Base-by-base conservation (phyloP, 2,329 filamentous ascomycete genomes). In the Zopfia rhizophila region DNA sequence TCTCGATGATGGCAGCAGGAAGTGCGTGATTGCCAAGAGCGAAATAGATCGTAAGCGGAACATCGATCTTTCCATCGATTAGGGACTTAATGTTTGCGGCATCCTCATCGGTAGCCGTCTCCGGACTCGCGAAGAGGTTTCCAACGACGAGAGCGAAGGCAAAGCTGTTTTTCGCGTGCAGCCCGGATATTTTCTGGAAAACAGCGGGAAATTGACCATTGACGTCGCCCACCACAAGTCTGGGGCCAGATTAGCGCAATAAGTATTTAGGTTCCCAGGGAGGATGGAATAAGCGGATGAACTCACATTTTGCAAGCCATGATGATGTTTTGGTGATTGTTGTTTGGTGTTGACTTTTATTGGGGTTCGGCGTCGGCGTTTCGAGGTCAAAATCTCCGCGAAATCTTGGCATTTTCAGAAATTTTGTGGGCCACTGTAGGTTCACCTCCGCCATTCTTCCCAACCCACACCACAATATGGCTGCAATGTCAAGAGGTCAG, bases 31-130 rank as follows among this genome's bases (percentile, higher is more conserved):
- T 85, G 57, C 90, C 91, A 49, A 96, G 79, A 3, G 90, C 90
- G 69, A 97, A 99, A 75, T 99, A 99, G 7, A 89, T 95, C 1
- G 92, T 87, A 1, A 97, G 76, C 3, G 92, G 87, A 4, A 97
- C 78, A 16, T 78, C 67, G 39, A 96, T 86, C 8, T 82, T 78
- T n/a, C 91, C 91, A 18, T 82, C 74, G 1, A 97, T 73, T 3
- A 99, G 80, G 7, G 82, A 80, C 8, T 78, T 74, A 4, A 94
- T 73, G 32, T 64, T 68, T 10, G 83, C 78, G 28, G 85, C 78
- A 39, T 88, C 81, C 32, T 85, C 79, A 1, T 78, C 73, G 0
- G 66, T 67, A 3, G 66, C 55, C 10, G 66, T 65, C 22, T 72
- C 60, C 17, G 78, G 74, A 30, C 80, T 74, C 13, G 81, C 77